These are phyloP conservation scores for Kregervanrija delftensis DNA, from an alignment of 805 yeast species.

Conservation along the genomic window DNA sequence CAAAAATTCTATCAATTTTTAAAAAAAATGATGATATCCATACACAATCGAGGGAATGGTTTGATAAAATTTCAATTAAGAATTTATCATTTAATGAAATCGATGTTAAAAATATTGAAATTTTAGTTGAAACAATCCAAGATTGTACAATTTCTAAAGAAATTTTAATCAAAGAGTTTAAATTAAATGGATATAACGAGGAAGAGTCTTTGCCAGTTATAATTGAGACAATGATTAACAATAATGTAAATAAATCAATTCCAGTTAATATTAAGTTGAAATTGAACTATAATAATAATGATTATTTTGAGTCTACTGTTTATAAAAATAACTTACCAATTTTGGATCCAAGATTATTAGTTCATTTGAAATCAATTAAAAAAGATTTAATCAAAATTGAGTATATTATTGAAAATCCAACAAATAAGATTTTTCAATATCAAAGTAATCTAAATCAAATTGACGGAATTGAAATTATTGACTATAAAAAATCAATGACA, in stretches of 20 bases:
- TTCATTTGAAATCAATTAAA: slow-evolving; percentile 23
- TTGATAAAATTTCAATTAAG: slow-evolving; percentile 2
- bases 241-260: slow-evolving; percentile 14
- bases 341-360: slow-evolving; percentile 62
- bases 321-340: slow-evolving; percentile 55
- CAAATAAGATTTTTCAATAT: slow-evolving; percentile 61
- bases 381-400: slow-evolving; percentile 26
- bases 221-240: not conserved
- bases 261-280: slow-evolving; percentile 15
- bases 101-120: not conserved
- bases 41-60: slow-evolving; percentile 25
- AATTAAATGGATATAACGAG: slow-evolving; percentile 1
- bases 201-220: not conserved
- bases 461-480: slow-evolving; percentile 18
- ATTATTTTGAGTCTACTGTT: slow-evolving; percentile 27
- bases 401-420: slow-evolving; percentile 68
- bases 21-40: not conserved
- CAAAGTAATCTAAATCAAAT: slow-evolving; percentile 19
- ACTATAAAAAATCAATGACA: slow-evolving; percentile 25
- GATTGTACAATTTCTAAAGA: not conserved
- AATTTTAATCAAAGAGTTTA: not conserved
- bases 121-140: not conserved
- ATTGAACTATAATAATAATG: slow-evolving; percentile 12
- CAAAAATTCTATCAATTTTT: too few species aligned
- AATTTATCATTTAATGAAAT: slow-evolving; percentile 28